Base-by-base conservation (phyloP, 345 rosid genomes). In the Aethionema arabicum region DNA sequence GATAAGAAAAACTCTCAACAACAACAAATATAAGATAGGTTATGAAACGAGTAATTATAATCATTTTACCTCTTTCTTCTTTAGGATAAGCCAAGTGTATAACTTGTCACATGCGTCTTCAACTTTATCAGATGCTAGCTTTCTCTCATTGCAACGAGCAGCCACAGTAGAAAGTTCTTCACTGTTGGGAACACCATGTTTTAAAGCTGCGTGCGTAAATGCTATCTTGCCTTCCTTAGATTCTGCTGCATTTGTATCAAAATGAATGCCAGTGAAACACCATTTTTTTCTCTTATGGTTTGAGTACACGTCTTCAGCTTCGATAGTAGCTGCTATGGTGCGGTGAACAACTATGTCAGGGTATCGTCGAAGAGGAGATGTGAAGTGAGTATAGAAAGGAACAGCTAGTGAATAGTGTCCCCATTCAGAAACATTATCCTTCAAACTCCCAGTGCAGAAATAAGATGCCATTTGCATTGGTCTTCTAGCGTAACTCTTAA, bases 331-430 rank as follows among this genome's bases (percentile, higher is more conserved):
- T 30, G 93, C 84, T 79, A 92, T 32, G n/a, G 78, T 80, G 35
- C 95, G 83, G 77, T 92, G 98, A 35, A 92, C 98, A 12, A 92
- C 70, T 53, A 92, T 77, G 73, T 92, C 98, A 4, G 95, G 83
- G 76, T 92, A 89, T 21, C 96, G 82, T 49, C 98, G 84, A 54
- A 92, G 65, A 8, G 98, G 98, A 42, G 98, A 81, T 64, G 98
- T 89, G 66, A 89, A 92, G 79, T 92, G 98, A 11, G 98, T 92
- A 66, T 87, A 89, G 27, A 85, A 65, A 70, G 95, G 95, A 69
- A 80, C 79, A 64, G 93, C 91, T 40, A 89, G 70, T 8, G 84
- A 95, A 74, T 92, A 92, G 76, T 92, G 96, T 61, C 84, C 80
- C 93, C 98, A 83, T 35, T 83, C 85, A 56, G 68, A 70, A 35